Evolutionary conservation across 768 basidiomycete species (phyloP), one percentile per base, ranked within the genome.

Genomic region (Tulasnella calospora): DNA sequence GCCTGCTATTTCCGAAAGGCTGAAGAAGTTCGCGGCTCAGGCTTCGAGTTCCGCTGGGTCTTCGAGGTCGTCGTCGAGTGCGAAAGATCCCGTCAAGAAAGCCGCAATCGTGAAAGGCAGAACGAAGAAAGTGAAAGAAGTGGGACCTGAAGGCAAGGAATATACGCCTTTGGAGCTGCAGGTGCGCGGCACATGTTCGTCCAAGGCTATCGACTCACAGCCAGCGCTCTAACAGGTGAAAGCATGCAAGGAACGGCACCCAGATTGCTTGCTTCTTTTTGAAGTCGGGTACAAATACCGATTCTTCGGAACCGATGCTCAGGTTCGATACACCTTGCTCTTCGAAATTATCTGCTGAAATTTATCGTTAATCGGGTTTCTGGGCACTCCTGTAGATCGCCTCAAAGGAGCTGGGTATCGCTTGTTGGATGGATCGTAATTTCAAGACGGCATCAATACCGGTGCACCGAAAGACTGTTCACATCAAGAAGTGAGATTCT

Each of bases 281-380:
- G 92, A 95, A 83, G 90, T 92, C 38, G 94, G 94, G 6, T 96
- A 96, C 83, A 95, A 92, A 83, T 92, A 90, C 83, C 89, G 82
- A 75, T 95, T 96, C 83, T 95, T 91, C 81, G 92, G 90, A 72
- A 91, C 95, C 30, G 95, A 96, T 82, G 95, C 95, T 0, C 89
- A 90, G 86, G 93, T 91, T 73, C 51, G 83, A 79, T 44, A 38
- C 10, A n/a, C 9, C 21, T 13, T 73, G 35, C 10, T 40, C 15
- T 40, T 10, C 3, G 17, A 71, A 36, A 10, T 13, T 21, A 35
- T 9, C 38, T 15, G 21, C 30, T 41, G 7, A 15, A 15, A 47
- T 21, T 8, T 0, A 27, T 30, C 4, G 71, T 13, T 27, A n/a
- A 51, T n/a, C 5, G 21, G 35, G 15, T 21, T 17, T 47, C 71